Evolutionary conservation across 345 rosid genomes (phyloP).

Genomic region (Gossypioides kirkii): DNA sequence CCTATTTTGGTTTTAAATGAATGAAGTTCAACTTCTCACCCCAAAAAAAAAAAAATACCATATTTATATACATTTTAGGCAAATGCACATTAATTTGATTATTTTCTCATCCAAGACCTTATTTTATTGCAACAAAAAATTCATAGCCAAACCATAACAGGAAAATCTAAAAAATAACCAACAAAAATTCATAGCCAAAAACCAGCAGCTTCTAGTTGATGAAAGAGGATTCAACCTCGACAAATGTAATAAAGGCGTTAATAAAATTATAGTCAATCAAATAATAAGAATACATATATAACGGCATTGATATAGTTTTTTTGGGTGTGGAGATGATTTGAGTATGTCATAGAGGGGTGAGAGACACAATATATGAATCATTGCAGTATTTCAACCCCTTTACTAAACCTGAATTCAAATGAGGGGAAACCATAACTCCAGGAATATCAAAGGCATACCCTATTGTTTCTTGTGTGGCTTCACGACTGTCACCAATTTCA

Average conservation of each 20-base stretch:
- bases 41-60: too few species aligned
- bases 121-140: too few species aligned
- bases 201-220: neutral
- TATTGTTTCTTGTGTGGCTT: slow-evolving; percentile 22
- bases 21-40: too few species aligned
- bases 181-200: neutral
- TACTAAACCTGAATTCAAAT: slow-evolving; percentile 47
- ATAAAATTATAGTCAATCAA: neutral
- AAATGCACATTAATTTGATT: too few species aligned
- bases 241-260: too few species aligned
- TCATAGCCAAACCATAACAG: too few species aligned
- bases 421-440: slow-evolving; percentile 44
- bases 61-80: too few species aligned
- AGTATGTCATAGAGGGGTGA: slow-evolving; percentile 43
- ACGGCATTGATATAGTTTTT: neutral
- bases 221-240: neutral
- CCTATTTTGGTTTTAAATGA: too few species aligned
- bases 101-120: too few species aligned
- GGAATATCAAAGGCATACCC: slow-evolving; percentile 34
- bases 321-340: neutral
- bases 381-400: slow-evolving; percentile 61
- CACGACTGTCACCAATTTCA: slow-evolving; percentile 25
- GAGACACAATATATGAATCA: slow-evolving; percentile 53
- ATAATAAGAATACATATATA: too few species aligned
- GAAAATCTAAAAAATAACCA: neutral